Evolutionary conservation across 345 rosid genomes (phyloP).

Genomic region (Gossypium ekmanianum): DNA sequence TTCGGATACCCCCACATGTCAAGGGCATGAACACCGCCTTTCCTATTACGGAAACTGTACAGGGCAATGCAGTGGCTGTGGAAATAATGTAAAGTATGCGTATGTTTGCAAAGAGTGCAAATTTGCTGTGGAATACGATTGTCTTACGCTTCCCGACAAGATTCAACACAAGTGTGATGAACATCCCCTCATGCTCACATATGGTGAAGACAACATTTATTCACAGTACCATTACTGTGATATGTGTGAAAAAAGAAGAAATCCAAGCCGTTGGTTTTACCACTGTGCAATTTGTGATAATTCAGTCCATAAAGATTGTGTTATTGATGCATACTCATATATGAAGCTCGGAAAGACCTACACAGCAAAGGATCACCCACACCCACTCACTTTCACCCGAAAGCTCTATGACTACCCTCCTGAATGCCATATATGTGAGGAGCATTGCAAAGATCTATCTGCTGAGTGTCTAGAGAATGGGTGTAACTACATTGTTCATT

Average conservation of each 20-base stretch:
- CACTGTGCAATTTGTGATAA: not conserved
- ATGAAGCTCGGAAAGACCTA: not conserved
- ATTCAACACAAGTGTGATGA: not conserved
- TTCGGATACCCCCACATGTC: not conserved
- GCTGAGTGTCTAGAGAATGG: not conserved
- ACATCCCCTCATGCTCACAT: not conserved
- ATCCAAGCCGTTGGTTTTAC: not conserved
- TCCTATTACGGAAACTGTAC: accelerated
- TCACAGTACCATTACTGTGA: not conserved
- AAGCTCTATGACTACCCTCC: not conserved
- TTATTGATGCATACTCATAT: not conserved
- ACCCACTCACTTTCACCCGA: not conserved
- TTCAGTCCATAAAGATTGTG: not conserved
- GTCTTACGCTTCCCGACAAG: not conserved
- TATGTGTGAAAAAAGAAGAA: not conserved
- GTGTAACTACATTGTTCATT: not conserved
- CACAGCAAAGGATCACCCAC: not conserved
- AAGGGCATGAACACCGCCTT: not conserved
- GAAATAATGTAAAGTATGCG: accelerated
- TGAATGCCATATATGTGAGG: not conserved
- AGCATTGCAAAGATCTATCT: not conserved
- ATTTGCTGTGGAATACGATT: not conserved
- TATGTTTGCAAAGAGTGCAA: not conserved
- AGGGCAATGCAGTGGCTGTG: not conserved
- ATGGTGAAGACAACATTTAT: not conserved